Evolutionary conservation across 208 protist genomes (phyloP).

Genomic region (Acanthamoeba lenticulata): DNA sequence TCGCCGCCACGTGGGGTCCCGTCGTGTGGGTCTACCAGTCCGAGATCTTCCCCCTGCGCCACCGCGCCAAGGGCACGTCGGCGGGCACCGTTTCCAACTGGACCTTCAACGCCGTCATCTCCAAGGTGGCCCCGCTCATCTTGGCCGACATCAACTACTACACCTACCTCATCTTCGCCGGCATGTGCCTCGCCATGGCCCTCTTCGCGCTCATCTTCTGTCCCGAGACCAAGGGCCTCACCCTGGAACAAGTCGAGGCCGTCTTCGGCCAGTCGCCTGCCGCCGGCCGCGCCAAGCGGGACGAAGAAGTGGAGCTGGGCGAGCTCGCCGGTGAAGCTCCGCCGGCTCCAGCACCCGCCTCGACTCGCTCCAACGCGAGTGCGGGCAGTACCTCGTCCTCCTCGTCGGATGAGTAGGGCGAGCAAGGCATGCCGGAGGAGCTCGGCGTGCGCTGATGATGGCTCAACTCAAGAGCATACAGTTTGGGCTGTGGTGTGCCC

Average conservation of each 20-base stretch:
- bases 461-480: too few species aligned
- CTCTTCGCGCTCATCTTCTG: slow-evolving; percentile 5
- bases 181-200: slow-evolving; percentile 37
- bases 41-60: slow-evolving; percentile 64
- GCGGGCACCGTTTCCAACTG: slow-evolving; percentile 49
- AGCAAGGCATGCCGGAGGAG: too few species aligned
- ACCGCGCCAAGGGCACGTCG: slow-evolving; percentile 61
- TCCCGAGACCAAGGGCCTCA: slow-evolving; percentile 53
- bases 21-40: slow-evolving; percentile 69
- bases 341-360: too few species aligned
- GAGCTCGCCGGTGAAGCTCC: not conserved
- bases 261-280: slow-evolving; percentile 5
- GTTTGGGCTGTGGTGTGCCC: too few species aligned
- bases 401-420: too few species aligned
- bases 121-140: slow-evolving; percentile 48
- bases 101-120: slow-evolving; percentile 32
- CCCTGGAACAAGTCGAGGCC: slow-evolving; percentile 49
- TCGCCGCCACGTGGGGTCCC: slow-evolving; percentile 56
- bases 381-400: too few species aligned
- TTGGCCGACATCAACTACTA: slow-evolving; percentile 36
- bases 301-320: not conserved
- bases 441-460: too few species aligned
- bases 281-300: not conserved
- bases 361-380: too few species aligned
- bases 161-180: slow-evolving; percentile 42